A percentile compares a stretch with the other conserved stretches of the same genome.
Conservation (phyloP, 2,329 filamentous ascomycete species). For the Exophiala oligosperma region DNA sequence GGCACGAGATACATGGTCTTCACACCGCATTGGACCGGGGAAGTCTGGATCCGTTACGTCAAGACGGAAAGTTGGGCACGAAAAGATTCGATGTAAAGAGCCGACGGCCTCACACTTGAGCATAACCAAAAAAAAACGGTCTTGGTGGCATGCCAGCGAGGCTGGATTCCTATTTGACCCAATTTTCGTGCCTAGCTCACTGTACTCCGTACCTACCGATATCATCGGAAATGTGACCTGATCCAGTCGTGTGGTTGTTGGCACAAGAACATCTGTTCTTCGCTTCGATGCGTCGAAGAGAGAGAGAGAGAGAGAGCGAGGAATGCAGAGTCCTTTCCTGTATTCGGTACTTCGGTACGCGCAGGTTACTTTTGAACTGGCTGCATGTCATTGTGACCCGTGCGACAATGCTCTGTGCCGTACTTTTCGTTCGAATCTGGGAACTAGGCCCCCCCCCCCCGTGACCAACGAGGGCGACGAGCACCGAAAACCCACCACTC, state of each 20-base stretch:
- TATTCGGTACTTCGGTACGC: background rate
- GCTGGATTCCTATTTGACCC: background rate
- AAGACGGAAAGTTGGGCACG: background rate
- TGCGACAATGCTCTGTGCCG: background rate
- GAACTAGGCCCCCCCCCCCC: background rate
- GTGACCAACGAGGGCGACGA: background rate
- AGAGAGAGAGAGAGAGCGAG: background rate
- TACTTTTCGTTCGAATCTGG: background rate
- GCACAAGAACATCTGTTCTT: constrained; percentile 3
- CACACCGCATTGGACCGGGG: background rate
- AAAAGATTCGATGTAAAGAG: background rate
- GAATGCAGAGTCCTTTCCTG: constrained; percentile 1
- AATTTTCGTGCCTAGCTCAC: background rate
- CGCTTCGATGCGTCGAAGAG: background rate
- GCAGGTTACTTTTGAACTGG: background rate
- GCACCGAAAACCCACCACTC: background rate
- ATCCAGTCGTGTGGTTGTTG: background rate
- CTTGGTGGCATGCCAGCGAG: background rate
- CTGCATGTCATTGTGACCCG: constrained; percentile 1
- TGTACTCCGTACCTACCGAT: background rate
- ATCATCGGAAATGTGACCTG: too few species aligned
- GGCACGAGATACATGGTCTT: too few species aligned
- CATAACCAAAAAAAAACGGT: background rate
- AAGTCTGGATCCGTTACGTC: background rate
- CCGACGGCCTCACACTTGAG: background rate